A percentile compares a stretch with the other conserved stretches of the same genome.
phyloP scores from a whole-genome alignment of 306 rosid species.

The Trichosanthes truncata region DNA sequence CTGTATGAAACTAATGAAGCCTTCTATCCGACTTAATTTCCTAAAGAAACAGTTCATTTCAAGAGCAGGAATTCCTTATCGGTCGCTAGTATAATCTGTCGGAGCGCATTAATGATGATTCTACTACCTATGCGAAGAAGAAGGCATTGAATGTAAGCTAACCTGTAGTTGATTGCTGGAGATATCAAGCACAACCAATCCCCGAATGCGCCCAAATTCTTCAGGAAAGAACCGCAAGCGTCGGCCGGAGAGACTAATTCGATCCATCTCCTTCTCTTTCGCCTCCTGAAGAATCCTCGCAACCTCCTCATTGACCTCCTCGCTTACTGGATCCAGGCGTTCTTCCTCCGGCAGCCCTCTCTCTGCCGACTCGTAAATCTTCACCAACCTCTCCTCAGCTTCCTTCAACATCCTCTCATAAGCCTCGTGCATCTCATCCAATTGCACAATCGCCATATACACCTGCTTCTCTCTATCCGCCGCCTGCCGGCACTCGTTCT shows the following conservation, averaged over 20 bases:
- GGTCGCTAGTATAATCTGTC: not conserved
- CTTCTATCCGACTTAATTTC: not conserved
- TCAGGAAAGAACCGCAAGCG: slow-evolving; percentile 49
- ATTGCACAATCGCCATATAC: slow-evolving; percentile 43
- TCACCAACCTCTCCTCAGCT: slow-evolving; percentile 60
- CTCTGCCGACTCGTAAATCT: slow-evolving; percentile 53
- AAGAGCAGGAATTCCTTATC: not conserved
- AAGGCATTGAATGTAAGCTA: not conserved
- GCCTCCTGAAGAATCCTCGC: slow-evolving; percentile 58
- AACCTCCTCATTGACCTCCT: slow-evolving; percentile 52
- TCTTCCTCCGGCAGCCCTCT: slow-evolving; percentile 15
- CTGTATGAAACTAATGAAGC: not conserved
- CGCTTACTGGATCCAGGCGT: not conserved
- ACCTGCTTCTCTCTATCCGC: slow-evolving; percentile 48
- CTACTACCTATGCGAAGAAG: not conserved
- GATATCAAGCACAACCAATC: slow-evolving; percentile 45
- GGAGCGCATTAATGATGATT: not conserved
- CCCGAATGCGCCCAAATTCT: slow-evolving; percentile 49
- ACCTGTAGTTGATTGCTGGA: slow-evolving; percentile 72
- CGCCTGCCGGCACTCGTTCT: slow-evolving; percentile 30
- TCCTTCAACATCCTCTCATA: slow-evolving; percentile 68
- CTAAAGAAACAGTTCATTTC: not conserved
- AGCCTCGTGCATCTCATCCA: slow-evolving; percentile 70
- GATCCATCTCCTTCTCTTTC: slow-evolving; percentile 38
- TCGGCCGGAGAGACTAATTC: slow-evolving; percentile 46